A percentile compares a stretch with the other conserved stretches of the same genome.
Evolutionary conservation across 192 early-diverging fungal species (phyloP).

Genomic region (Rhizoclosmatium globosum): DNA sequence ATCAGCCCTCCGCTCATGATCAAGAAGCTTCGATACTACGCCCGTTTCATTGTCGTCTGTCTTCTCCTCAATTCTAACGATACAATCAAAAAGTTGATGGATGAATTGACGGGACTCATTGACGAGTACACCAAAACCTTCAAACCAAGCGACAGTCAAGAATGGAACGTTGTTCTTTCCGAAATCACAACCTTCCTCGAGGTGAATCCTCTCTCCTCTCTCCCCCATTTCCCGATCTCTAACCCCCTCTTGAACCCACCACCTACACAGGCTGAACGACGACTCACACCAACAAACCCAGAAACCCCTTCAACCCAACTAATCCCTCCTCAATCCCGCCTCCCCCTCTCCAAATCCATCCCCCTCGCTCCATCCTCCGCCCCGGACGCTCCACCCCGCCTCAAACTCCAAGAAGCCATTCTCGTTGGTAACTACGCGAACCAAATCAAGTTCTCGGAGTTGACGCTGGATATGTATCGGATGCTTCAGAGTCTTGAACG

Average conservation of each 20-base stretch:
- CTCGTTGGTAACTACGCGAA: constrained; percentile 94
- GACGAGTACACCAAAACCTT: constrained; percentile 89
- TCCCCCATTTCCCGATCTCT: neutral
- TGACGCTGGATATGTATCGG: constrained; percentile 96
- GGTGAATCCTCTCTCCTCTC: constrained; percentile 52
- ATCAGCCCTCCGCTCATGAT: constrained; percentile 87
- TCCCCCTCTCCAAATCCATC: neutral
- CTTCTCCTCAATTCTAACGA: constrained; percentile 84
- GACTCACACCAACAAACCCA: constrained; percentile 68
- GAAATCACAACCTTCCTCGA: constrained; percentile 81
- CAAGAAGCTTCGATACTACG: constrained; percentile 98
- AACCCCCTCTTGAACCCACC: neutral
- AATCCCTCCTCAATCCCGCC: constrained; percentile 20
- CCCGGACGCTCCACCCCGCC: constrained; percentile 49
- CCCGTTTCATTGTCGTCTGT: constrained; percentile 96
- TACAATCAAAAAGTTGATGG: constrained; percentile 81
- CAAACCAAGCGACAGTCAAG: constrained; percentile 86
- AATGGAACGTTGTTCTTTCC: constrained; percentile 77
- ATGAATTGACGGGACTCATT: constrained; percentile 83
- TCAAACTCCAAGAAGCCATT: constrained; percentile 92
- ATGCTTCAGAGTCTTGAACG: constrained; percentile 93
- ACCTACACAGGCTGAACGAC: constrained; percentile 76
- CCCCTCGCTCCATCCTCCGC: constrained; percentile 61
- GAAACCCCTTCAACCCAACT: constrained; percentile 42
- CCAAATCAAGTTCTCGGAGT: constrained; percentile 97